Evolutionary conservation across 2,329 filamentous ascomycete species (phyloP).

Genomic region (Hyphodiscus sp.): DNA sequence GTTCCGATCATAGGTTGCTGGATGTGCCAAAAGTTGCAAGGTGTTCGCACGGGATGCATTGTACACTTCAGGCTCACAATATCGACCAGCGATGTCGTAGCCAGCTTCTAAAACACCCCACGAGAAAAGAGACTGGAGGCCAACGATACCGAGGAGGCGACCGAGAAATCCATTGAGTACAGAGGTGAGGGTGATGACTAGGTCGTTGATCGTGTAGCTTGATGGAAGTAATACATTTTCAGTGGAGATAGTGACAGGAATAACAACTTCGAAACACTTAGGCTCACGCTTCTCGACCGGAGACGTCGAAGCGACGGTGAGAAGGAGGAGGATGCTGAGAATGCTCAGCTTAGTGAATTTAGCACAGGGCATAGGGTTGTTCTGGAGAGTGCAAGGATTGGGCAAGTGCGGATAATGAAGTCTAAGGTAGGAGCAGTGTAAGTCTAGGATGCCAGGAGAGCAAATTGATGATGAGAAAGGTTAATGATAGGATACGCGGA

Average conservation of each 20-base stretch:
- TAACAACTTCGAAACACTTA: constrained; percentile 5
- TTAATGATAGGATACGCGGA: no score
- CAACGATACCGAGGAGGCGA: no score
- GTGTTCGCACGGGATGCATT: constrained; percentile 8
- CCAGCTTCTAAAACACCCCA: no score
- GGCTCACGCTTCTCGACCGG: constrained; percentile 1
- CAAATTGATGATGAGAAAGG: no score
- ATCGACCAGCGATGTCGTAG: constrained; percentile 7
- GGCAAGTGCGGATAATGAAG: no score
- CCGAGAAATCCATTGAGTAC: neutral
- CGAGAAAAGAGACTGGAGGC: constrained; percentile 4
- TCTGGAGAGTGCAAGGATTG: no score
- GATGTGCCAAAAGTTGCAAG: constrained; percentile 12
- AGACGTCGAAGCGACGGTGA: no score
- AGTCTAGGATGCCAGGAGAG: no score
- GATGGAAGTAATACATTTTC: neutral
- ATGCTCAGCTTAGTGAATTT: no score
- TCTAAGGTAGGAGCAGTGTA: no score
- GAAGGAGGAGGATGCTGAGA: no score
- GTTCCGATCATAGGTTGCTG: constrained; percentile 13
- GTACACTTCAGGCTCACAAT: constrained; percentile 13
- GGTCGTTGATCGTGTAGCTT: constrained; percentile 1
- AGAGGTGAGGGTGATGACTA: neutral
- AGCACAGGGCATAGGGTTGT: no score
- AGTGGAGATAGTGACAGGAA: constrained; percentile 10